Percentiles rank a stretch among this genome's conserved stretches.
Evolutionary conservation across 2,329 filamentous ascomycete species (phyloP).

Genomic region (Neonectria hederae): DNA sequence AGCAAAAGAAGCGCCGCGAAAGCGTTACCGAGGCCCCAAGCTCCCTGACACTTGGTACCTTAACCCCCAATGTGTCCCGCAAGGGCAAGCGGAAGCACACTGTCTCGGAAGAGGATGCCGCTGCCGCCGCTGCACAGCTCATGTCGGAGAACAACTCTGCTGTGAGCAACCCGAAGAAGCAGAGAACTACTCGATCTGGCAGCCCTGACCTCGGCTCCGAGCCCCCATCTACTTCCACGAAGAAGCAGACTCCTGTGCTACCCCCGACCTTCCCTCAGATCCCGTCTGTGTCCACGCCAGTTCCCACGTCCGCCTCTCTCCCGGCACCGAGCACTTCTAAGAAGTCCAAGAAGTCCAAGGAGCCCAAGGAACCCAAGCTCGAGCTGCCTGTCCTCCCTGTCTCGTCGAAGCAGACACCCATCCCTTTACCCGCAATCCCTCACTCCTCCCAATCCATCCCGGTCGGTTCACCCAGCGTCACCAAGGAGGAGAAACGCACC

Average conservation of each 20-base stretch:
- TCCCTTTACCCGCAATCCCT: conserved; percentile 49
- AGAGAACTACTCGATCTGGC: conserved; percentile 45
- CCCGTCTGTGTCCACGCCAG: conserved; percentile 29
- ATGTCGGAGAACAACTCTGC: conserved; percentile 46
- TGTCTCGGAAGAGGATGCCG: conserved; percentile 51
- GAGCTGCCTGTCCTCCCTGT: conserved; percentile 25
- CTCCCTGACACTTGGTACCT: conserved; percentile 28
- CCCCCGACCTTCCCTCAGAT: conserved; percentile 45
- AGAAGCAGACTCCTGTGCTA: conserved; percentile 47
- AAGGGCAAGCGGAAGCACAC: conserved; percentile 52
- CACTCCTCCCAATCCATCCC: conserved; percentile 42
- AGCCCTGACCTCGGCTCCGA: conserved; percentile 50
- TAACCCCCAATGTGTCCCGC: conserved; percentile 38
- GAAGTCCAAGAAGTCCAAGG: conserved; percentile 44
- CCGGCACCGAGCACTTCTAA: conserved; percentile 31
- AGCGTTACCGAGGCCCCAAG: conserved; percentile 18
- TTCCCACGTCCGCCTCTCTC: conserved; percentile 37
- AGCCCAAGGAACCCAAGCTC: conserved; percentile 38
- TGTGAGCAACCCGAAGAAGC: conserved; percentile 55
- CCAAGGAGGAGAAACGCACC: conserved; percentile 43
- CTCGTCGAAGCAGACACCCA: conserved; percentile 42
- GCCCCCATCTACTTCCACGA: conserved; percentile 35
- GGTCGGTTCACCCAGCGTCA: conserved; percentile 34
- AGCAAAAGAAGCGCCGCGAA: conserved; percentile 42
- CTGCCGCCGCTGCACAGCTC: conserved; percentile 49